A percentile compares a stretch with the other conserved stretches of the same genome.
Conservation (phyloP, 129 eudicot species). For the Helichrysum umbraculigerum region DNA sequence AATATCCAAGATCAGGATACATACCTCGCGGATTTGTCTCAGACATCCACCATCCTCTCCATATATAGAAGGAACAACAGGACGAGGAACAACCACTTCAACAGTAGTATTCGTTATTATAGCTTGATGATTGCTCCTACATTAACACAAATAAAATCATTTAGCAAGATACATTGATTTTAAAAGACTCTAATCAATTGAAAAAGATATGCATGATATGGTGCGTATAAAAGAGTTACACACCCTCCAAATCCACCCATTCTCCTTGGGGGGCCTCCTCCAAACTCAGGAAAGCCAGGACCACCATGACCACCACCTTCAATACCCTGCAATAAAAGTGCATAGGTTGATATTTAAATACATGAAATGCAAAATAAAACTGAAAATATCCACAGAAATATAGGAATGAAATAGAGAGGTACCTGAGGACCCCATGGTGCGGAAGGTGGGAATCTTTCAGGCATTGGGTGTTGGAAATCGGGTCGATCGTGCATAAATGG, state of each 20-base stretch:
- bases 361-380: neutral
- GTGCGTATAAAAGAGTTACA: constrained; percentile 7
- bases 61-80: constrained; percentile 81
- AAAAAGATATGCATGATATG: neutral
- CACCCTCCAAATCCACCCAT: constrained; percentile 91
- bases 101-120: constrained; percentile 82
- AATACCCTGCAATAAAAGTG: constrained; percentile 47
- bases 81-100: constrained; percentile 95
- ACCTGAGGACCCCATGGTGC: constrained; percentile 92
- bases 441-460: constrained; percentile 64
- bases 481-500: constrained; percentile 79
- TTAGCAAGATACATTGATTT: constrained; percentile 5
- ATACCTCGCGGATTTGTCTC: constrained; percentile 81
- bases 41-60: constrained; percentile 99
- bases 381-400: neutral
- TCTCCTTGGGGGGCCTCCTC: constrained; percentile 63
- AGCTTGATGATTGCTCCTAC: constrained; percentile 65
- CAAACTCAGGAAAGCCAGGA: constrained; percentile 65
- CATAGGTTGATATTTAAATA: constrained; percentile 1
- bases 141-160: neutral
- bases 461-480: constrained; percentile 64
- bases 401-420: constrained; percentile 8
- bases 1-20: neutral
- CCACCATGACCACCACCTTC: constrained; percentile 90
- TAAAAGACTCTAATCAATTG: neutral